Evolutionary conservation across 208 protist species (phyloP).

Genomic region (Wallacemonas sp.): DNA sequence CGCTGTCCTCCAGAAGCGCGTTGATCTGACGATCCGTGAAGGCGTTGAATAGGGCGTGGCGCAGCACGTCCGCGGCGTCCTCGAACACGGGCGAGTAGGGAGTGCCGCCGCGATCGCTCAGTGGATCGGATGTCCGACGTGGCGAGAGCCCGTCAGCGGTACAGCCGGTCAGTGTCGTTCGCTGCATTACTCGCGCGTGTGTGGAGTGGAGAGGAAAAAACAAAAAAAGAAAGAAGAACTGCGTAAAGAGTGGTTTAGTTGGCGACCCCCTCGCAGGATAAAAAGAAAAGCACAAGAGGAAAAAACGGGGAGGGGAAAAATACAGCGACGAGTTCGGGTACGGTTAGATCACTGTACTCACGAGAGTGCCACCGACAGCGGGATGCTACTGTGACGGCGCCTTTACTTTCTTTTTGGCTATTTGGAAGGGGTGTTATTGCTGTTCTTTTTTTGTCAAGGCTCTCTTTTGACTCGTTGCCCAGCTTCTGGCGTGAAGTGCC

Average conservation of each 20-base stretch:
- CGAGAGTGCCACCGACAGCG: too few species aligned
- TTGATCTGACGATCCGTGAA: conserved; percentile 7
- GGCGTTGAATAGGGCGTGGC: conserved; percentile 7
- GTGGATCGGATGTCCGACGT: background rate
- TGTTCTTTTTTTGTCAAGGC: conserved; percentile 3
- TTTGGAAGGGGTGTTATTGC: background rate
- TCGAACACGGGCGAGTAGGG: conserved; percentile 21
- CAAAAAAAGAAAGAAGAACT: background rate
- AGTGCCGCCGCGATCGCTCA: background rate
- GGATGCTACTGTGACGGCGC: too few species aligned
- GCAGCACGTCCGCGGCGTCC: conserved; percentile 13
- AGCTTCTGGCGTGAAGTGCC: background rate
- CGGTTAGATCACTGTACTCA: too few species aligned
- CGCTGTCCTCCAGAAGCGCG: conserved; percentile 7
- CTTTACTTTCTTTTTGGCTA: too few species aligned
- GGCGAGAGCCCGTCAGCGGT: background rate
- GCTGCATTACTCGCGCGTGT: too few species aligned
- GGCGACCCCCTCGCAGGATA: too few species aligned
- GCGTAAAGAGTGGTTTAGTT: too few species aligned
- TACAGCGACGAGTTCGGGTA: too few species aligned
- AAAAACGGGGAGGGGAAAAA: too few species aligned
- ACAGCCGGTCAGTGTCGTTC: too few species aligned
- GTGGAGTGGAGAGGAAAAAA: conserved; percentile 1
- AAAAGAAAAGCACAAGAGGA: too few species aligned
- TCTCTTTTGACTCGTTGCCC: conserved; percentile 1